These are phyloP conservation scores for Sporothrix schenckii DNA, from an alignment of 2,329 filamentous ascomycete genomes.

Conservation along the genomic window DNA sequence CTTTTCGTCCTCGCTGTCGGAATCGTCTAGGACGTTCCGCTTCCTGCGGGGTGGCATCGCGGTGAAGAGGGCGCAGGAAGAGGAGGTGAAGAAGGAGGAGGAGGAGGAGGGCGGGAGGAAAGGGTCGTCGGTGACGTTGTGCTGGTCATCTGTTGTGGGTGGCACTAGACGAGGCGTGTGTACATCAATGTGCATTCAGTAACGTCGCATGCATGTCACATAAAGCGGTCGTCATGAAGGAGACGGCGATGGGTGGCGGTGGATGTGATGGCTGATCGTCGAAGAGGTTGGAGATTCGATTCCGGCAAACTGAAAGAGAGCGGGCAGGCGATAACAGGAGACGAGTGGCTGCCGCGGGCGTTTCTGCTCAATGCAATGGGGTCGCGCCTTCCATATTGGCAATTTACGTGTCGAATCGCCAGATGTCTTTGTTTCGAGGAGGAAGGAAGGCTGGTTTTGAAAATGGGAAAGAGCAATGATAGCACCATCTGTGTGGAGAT, in stretches of 20 bases:
- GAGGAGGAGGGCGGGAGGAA: conserved; percentile 9
- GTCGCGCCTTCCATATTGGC: conserved; percentile 28
- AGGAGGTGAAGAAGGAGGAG: neutral
- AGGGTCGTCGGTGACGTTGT: neutral
- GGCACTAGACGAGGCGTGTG: neutral
- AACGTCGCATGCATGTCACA: neutral
- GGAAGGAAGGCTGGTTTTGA: neutral
- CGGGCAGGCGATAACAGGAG: neutral
- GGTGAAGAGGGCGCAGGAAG: neutral
- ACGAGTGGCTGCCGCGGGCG: conserved; percentile 15
- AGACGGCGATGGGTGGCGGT: neutral
- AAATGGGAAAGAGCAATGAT: conserved; percentile 23
- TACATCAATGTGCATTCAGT: neutral
- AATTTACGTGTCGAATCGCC: conserved; percentile 6
- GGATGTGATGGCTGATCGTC: neutral
- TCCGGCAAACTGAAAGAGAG: neutral
- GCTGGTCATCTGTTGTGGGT: conserved; percentile 24
- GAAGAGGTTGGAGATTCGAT: neutral
- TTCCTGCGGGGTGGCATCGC: conserved; percentile 62
- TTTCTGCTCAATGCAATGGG: conserved; percentile 12
- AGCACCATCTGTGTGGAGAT: neutral
- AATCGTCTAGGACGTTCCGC: conserved; percentile 58
- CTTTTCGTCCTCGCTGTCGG: conserved; percentile 55
- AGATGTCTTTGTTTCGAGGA: too few species aligned
- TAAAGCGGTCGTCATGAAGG: neutral